phyloP scores from a whole-genome alignment of 768 basidiomycete species.

The Phallus indusiatus region DNA sequence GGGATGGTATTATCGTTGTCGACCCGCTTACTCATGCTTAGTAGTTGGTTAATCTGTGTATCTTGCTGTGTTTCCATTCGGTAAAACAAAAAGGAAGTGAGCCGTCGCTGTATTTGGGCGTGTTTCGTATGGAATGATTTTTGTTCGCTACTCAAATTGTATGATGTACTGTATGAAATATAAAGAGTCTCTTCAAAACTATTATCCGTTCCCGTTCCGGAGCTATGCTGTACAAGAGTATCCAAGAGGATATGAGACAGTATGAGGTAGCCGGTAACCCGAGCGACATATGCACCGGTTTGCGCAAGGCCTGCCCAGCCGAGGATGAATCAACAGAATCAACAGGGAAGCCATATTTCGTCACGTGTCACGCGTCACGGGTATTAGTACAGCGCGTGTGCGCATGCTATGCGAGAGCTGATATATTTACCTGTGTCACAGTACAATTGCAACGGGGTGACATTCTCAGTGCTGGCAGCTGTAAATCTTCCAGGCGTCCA shows the following conservation, averaged over 20 bases:
- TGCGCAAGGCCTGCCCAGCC: too few relatives aligned
- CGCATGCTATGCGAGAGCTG: neutral
- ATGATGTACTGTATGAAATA: too few relatives aligned
- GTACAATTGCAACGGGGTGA: neutral
- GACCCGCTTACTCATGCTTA: constrained; percentile 69
- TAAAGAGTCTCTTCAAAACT: too few relatives aligned
- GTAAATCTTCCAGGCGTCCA: neutral
- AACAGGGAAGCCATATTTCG: too few relatives aligned
- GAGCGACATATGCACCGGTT: too few relatives aligned
- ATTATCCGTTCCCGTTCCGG: too few relatives aligned
- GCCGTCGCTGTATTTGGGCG: too few relatives aligned
- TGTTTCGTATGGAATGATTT: neutral
- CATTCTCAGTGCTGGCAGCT: neutral
- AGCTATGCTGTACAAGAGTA: too few relatives aligned
- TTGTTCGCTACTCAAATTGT: neutral
- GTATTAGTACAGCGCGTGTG: neutral
- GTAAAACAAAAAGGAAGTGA: neutral
- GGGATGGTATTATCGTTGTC: constrained; percentile 82
- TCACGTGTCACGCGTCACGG: neutral
- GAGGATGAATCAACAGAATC: too few relatives aligned
- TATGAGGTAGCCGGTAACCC: too few relatives aligned
- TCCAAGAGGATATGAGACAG: too few relatives aligned
- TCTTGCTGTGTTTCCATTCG: neutral
- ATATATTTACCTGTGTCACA: neutral
- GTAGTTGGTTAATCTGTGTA: neutral